These are phyloP conservation scores for Fistulinella prunicolor DNA, from an alignment of 768 basidiomycete species.

Conservation along the genomic window DNA sequence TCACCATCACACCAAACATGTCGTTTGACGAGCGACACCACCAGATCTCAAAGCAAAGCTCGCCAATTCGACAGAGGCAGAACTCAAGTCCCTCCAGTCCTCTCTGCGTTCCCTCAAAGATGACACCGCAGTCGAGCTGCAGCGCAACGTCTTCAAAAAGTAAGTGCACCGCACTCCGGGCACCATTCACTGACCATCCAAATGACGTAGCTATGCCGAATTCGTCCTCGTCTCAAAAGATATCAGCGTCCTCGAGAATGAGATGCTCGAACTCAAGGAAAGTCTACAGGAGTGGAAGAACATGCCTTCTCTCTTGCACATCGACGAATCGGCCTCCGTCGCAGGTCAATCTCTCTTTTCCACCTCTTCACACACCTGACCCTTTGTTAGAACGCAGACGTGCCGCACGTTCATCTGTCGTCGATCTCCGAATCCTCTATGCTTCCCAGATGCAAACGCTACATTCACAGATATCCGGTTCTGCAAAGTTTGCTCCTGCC, in stretches of 20 bases:
- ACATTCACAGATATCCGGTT: slow-evolving; percentile 89
- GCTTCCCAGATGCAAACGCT: slow-evolving; percentile 92
- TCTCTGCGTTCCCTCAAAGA: slow-evolving; percentile 68
- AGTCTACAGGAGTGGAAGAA: slow-evolving; percentile 92
- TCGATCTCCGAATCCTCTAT: slow-evolving; percentile 91
- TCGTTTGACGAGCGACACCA: slow-evolving; percentile 6
- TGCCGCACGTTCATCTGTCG: slow-evolving; percentile 85
- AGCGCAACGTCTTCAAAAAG: slow-evolving; percentile 96
- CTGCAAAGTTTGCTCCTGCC: slow-evolving; percentile 90
- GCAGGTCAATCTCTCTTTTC: slow-evolving; percentile 38
- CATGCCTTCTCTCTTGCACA: slow-evolving; percentile 90
- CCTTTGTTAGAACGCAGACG: slow-evolving; percentile 46
- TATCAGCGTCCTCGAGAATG: slow-evolving; percentile 92
- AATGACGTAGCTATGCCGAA: slow-evolving; percentile 77
- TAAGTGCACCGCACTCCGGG: slow-evolving; percentile 25
- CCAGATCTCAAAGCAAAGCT: slow-evolving; percentile 79
- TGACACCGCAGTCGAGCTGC: slow-evolving; percentile 75
- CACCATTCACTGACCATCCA: slow-evolving; percentile 7
- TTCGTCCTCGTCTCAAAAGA: slow-evolving; percentile 97
- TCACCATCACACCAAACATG: background rate
- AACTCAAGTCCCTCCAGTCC: slow-evolving; percentile 71
- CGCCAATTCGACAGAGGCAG: slow-evolving; percentile 86
- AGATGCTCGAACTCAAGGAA: slow-evolving; percentile 96
- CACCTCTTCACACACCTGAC: slow-evolving; percentile 23
- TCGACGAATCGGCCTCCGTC: slow-evolving; percentile 74